Base-by-base conservation (phyloP, 768 basidiomycete species). In the Lactarius trivialis region DNA sequence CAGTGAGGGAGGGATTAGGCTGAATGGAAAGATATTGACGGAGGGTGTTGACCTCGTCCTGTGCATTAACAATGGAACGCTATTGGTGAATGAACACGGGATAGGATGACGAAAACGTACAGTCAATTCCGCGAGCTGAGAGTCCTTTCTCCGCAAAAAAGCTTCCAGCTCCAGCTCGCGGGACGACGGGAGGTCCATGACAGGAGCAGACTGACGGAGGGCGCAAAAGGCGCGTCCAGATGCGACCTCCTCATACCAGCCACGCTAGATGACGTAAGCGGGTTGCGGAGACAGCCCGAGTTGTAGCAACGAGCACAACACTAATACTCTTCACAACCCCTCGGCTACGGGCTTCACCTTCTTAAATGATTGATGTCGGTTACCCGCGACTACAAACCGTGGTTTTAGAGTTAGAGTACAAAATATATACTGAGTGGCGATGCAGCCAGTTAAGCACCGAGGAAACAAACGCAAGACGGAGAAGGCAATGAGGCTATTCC, bases 121-220 rank as follows among this genome's bases (percentile, higher is more conserved):
- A 68, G 79, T 86, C 67, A 92, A 82, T 70, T 87, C 82, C 56
- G 81, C 76, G 55, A 92, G 75, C 71, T 90, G 86, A 59, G 77
- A 77, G 73, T 93, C 89, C 70, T 88, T 82, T 71, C 85, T 81
- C 68, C 89, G 79, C n/a, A 93, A 76, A 15, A 88, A 79, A 32
- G 83, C 80, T 74, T 93, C 92, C 45, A 93, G 84, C 72, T 92
- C 89, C 64, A 91, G 77, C 74, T 93, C 89, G 72, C 91, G 81
- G 56, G 83, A 75, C 50, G 85, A 81, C 24, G 91, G 91, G 36
- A 90, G 74, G 63, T 84, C 82, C 88, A 90, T 89, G 71, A 43
- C 51, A 41, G 55, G 55, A 61, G 51, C 19, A 60, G 48, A 37
- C 55, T 48, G 64, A 55, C 62, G 56, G 55, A 63, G 61, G 61